These are phyloP conservation scores for Skeletonema costatum DNA, from an alignment of 108 stramenopile genomes.

Conservation along the genomic window DNA sequence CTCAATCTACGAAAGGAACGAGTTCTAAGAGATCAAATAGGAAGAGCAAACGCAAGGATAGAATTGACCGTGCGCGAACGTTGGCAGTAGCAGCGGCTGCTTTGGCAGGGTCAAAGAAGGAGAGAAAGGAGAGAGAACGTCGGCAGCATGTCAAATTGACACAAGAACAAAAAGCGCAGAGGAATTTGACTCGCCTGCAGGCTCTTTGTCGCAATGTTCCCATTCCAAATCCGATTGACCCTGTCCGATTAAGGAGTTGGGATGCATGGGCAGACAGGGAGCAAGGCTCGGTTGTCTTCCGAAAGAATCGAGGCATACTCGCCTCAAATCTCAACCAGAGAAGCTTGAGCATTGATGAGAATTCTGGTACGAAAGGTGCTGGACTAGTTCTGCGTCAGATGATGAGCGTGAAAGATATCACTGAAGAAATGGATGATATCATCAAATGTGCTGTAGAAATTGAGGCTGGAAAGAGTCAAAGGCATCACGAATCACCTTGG, in stretches of 20 bases:
- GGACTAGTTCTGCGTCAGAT: conserved; percentile 80
- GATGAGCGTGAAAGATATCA: conserved; percentile 78
- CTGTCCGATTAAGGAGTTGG: conserved; percentile 82
- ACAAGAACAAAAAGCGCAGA: conserved; percentile 57
- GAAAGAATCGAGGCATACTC: conserved; percentile 70
- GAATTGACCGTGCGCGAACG: conserved; percentile 47
- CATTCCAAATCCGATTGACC: conserved; percentile 70
- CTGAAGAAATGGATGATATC: conserved; percentile 70
- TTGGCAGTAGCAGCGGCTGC: conserved; percentile 81
- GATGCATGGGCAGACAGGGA: conserved; percentile 80
- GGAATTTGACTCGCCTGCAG: conserved; percentile 70
- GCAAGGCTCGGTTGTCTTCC: conserved; percentile 71
- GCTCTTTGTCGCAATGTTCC: conserved; percentile 68
- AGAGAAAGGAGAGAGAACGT: conserved; percentile 28
- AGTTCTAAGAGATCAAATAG: conserved; percentile 35
- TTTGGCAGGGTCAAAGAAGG: conserved; percentile 52
- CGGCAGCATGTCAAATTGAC: conserved; percentile 22
- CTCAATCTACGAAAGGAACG: conserved; percentile 3
- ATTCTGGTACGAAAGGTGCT: conserved; percentile 68
- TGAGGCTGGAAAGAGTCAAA: conserved; percentile 77
- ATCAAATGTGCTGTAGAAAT: conserved; percentile 85
- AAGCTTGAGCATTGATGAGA: conserved; percentile 54
- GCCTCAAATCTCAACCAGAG: conserved; percentile 54
- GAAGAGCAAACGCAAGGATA: conserved; percentile 54
- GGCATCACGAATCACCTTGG: conserved; percentile 64